A percentile compares a stretch with the other conserved stretches of the same genome.
Evolutionary conservation across 345 rosid genomes (phyloP).

Genomic region (Gossypioides kirkii): DNA sequence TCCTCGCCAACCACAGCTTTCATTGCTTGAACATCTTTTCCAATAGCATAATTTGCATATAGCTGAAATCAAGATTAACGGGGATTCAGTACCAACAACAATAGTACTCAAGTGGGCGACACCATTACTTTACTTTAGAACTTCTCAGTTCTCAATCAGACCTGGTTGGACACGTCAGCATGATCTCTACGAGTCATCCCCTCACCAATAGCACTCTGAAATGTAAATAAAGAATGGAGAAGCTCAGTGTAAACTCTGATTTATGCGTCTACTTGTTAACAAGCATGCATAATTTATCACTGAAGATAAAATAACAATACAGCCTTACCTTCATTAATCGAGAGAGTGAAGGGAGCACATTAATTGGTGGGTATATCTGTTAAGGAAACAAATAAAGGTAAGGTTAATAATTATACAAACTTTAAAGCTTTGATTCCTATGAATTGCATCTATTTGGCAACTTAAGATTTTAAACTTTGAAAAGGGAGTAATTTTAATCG

Average conservation of each 20-base stretch:
- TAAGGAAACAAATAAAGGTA: background rate
- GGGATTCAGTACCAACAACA: constrained; percentile 1
- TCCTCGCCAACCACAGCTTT: constrained; percentile 99
- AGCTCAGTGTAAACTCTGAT: background rate
- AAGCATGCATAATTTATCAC: background rate
- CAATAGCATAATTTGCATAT: constrained; percentile 93
- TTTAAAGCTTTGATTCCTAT: background rate
- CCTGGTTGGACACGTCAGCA: constrained; percentile 95
- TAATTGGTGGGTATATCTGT: constrained; percentile 97
- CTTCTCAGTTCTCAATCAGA: constrained; percentile 13
- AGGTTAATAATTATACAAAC: background rate
- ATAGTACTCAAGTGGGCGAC: background rate
- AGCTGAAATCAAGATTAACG: constrained; percentile 39
- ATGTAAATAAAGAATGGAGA: background rate
- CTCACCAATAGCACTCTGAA: constrained; percentile 38
- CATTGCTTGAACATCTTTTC: constrained; percentile 98
- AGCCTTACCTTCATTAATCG: constrained; percentile 88
- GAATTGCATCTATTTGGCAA: background rate
- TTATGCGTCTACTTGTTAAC: background rate
- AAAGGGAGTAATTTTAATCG: background rate
- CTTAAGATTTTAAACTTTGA: background rate
- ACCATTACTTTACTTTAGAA: constrained; percentile 6
- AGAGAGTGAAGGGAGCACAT: constrained; percentile 94
- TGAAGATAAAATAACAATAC: background rate
- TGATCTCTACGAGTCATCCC: constrained; percentile 97